Percentiles rank a stretch among this genome's conserved stretches.
phyloP scores from a whole-genome alignment of 2,329 filamentous ascomycete species.

The Colletotrichum shisoi region DNA sequence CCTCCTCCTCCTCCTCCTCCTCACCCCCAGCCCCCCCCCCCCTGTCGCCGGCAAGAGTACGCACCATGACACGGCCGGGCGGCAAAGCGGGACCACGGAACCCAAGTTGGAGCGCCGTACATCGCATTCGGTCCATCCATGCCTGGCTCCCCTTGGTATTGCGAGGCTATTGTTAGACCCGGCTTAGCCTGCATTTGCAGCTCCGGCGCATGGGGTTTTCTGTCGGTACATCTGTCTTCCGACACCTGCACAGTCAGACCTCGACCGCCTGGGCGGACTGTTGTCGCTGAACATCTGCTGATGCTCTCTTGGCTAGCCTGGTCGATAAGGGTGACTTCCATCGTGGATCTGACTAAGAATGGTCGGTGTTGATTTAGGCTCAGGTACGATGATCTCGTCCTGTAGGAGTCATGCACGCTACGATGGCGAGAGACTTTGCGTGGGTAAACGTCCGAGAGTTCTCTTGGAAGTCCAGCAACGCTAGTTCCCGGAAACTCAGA shows the following conservation, averaged over 20 bases:
- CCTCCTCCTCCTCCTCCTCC: too few species aligned
- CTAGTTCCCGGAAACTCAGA: not conserved
- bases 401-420: slow-evolving; percentile 31
- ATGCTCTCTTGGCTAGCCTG: slow-evolving; percentile 1
- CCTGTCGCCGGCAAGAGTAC: slow-evolving; percentile 2
- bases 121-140: not conserved
- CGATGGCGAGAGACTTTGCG: slow-evolving; percentile 3
- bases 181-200: slow-evolving; percentile 27
- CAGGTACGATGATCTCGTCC: slow-evolving; percentile 20
- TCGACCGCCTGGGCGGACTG: slow-evolving; percentile 12
- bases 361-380: slow-evolving; percentile 9
- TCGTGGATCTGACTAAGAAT: slow-evolving; percentile 13
- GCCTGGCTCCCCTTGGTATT: slow-evolving; percentile 3
- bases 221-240: slow-evolving; percentile 6
- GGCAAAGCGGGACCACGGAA: not conserved
- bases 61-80: slow-evolving; percentile 15
- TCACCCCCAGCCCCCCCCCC: not conserved
- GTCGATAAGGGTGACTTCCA: not conserved
- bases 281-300: slow-evolving; percentile 10
- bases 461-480: not conserved
- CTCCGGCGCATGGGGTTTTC: slow-evolving; percentile 15
- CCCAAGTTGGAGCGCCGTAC: not conserved
- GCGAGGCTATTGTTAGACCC: slow-evolving; percentile 21
- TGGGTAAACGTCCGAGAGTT: slow-evolving; percentile 13
- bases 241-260: not conserved